phyloP scores from a whole-genome alignment of 192 early-diverging fungal genomes.

The Rhizophagus sp. region DNA sequence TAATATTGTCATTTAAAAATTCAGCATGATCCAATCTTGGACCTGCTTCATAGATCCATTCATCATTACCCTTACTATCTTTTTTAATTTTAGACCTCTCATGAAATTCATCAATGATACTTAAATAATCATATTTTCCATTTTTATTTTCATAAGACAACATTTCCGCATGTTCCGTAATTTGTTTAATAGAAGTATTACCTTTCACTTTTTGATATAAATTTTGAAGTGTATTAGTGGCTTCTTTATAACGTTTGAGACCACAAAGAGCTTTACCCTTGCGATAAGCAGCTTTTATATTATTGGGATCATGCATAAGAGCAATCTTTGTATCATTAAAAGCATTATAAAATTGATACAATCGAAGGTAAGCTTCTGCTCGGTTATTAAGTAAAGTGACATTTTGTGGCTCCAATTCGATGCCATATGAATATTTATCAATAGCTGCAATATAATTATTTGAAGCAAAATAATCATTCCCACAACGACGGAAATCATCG shows the following conservation, averaged over 20 bases:
- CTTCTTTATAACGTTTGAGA: slow-evolving; percentile 6
- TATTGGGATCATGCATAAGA: neutral
- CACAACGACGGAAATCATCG: neutral
- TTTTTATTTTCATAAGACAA: neutral
- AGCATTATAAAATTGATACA: neutral
- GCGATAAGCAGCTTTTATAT: neutral
- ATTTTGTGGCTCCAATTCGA: neutral
- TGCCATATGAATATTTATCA: too few relatives aligned
- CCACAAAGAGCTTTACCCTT: slow-evolving; percentile 10
- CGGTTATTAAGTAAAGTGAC: neutral
- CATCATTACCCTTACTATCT: neutral
- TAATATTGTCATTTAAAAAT: neutral
- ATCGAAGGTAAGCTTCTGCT: neutral
- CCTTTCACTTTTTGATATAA: neutral
- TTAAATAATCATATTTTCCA: neutral
- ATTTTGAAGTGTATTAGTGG: neutral
- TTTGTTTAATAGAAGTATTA: neutral
- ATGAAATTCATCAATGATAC: slow-evolving; percentile 2
- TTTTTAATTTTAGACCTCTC: neutral
- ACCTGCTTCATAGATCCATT: neutral
- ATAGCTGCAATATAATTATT: too few relatives aligned
- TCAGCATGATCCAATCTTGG: slow-evolving; percentile 16
- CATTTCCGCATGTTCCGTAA: neutral
- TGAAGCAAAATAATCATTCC: too few relatives aligned
- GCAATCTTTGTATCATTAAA: neutral